Conservation (phyloP, 2,329 filamentous ascomycete species). For the Moelleriella libera region DNA sequence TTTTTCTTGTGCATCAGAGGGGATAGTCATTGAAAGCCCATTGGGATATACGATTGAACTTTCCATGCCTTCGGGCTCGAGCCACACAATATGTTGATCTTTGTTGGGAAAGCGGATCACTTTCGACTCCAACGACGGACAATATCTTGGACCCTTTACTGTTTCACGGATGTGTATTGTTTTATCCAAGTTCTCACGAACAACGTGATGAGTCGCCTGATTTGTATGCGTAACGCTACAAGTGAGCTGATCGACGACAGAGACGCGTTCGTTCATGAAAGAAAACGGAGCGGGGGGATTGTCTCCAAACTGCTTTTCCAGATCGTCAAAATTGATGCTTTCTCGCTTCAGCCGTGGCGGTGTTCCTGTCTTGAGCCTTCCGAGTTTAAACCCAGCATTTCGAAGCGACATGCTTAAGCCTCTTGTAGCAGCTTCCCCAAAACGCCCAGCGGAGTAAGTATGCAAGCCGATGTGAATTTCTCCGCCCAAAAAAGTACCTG, state of each 20-base stretch:
- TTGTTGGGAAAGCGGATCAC: constrained; percentile 77
- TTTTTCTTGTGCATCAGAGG: constrained; percentile 70
- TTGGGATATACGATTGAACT: constrained; percentile 90
- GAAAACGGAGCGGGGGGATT: constrained; percentile 82
- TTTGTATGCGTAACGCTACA: constrained; percentile 87
- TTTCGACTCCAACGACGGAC: constrained; percentile 89
- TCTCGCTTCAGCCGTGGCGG: constrained; percentile 73
- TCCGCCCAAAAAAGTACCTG: constrained; percentile 85
- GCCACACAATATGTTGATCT: constrained; percentile 77
- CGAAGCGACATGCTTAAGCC: constrained; percentile 81
- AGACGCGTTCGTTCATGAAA: constrained; percentile 67
- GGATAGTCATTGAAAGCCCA: constrained; percentile 93
- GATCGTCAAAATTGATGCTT: constrained; percentile 62
- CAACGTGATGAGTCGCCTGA: constrained; percentile 63
- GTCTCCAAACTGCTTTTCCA: constrained; percentile 69
- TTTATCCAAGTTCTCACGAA: constrained; percentile 83
- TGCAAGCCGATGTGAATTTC: constrained; percentile 93
- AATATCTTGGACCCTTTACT: constrained; percentile 87
- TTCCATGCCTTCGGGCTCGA: constrained; percentile 90
- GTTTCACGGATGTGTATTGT: constrained; percentile 94
- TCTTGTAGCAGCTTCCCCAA: constrained; percentile 87
- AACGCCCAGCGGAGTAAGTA: constrained; percentile 71
- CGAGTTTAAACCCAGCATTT: constrained; percentile 79
- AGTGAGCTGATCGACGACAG: constrained; percentile 68
- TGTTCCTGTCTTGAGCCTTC: constrained; percentile 88